phyloP scores from a whole-genome alignment of 495 filamentous ascomycete species.

The Hypoxylon trugodes region DNA sequence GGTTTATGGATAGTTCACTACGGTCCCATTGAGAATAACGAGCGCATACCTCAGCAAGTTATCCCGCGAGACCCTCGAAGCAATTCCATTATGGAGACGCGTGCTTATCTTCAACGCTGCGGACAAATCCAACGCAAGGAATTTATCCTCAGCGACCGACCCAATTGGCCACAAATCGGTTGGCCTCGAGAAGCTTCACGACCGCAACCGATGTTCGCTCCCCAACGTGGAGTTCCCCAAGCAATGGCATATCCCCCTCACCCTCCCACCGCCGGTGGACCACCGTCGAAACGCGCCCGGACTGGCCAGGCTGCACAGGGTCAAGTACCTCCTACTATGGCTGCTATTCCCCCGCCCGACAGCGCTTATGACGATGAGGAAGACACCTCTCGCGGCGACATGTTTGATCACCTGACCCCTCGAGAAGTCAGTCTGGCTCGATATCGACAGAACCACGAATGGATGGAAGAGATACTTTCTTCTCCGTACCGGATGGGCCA shows the following conservation, averaged over 20 bases:
- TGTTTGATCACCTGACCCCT: constrained; percentile 86
- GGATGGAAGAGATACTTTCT: constrained; percentile 97
- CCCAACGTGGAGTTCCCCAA: constrained; percentile 54
- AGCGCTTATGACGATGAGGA: constrained; percentile 84
- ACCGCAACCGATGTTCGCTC: constrained; percentile 54
- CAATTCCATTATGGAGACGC: constrained; percentile 67
- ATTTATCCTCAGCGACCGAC: constrained; percentile 89
- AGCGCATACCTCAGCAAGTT: constrained; percentile 71
- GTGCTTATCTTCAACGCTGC: constrained; percentile 74
- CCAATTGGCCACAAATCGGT: constrained; percentile 86
- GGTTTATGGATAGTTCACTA: constrained; percentile 97
- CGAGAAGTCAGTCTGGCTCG: constrained; percentile 84
- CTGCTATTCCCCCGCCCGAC: constrained; percentile 52
- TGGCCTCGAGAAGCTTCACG: constrained; percentile 63
- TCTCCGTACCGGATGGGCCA: constrained; percentile 84
- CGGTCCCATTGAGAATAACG: constrained; percentile 70
- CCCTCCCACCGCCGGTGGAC: constrained; percentile 46
- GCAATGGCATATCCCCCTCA: constrained; percentile 63
- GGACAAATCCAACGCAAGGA: constrained; percentile 89
- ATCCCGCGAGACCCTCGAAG: constrained; percentile 67
- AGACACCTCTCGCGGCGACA: constrained; percentile 82
- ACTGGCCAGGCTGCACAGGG: constrained; percentile 42
- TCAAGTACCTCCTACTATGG: constrained; percentile 36
- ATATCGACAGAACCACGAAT: constrained; percentile 95
- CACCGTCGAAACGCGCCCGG: constrained; percentile 56